Evolutionary conservation across 164 flowering plant genomes (phyloP).

Genomic region (Kingdonia uniflora): DNA sequence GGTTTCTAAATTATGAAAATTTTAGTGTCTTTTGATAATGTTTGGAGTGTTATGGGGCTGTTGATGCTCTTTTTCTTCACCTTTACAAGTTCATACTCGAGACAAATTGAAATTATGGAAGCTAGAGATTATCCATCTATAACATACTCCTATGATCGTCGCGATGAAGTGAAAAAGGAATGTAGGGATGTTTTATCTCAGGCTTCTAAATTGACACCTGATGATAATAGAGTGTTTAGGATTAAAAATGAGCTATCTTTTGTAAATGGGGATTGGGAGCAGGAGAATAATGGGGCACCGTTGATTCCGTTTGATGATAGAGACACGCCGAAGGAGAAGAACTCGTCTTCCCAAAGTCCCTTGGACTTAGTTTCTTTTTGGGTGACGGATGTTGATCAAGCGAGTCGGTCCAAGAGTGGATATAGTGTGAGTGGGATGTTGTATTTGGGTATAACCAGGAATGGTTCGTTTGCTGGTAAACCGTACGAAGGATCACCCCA

Average conservation of each 20-base stretch:
- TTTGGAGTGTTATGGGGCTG: constrained; percentile 21
- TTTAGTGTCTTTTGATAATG: constrained; percentile 1
- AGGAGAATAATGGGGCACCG: constrained; percentile 34
- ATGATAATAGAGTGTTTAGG: constrained; percentile 15
- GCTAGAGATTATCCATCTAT: constrained; percentile 13
- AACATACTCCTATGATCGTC: constrained; percentile 30
- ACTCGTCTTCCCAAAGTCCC: constrained; percentile 16
- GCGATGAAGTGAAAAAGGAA: constrained; percentile 48
- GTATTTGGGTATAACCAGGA: constrained; percentile 38
- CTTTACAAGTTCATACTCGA: constrained; percentile 15
- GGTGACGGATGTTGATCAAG: constrained; percentile 39
- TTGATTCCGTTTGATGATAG: constrained; percentile 49
- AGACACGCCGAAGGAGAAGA: constrained; percentile 4
- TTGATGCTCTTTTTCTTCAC: constrained; percentile 23
- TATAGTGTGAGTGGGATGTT: constrained; percentile 48
- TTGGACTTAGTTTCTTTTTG: constrained; percentile 50
- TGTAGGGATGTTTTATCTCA: constrained; percentile 38
- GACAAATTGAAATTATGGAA: background rate
- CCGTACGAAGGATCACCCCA: constrained; percentile 20
- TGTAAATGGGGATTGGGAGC: constrained; percentile 65
- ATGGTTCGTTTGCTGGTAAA: constrained; percentile 16
- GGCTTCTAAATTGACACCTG: constrained; percentile 36
- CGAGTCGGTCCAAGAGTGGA: constrained; percentile 26
- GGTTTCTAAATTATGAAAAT: constrained; percentile 17
- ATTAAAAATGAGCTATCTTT: constrained; percentile 38